Base-by-base conservation (phyloP, 2,329 filamentous ascomycete genomes). In the Plectosphaerella sp. region DNA sequence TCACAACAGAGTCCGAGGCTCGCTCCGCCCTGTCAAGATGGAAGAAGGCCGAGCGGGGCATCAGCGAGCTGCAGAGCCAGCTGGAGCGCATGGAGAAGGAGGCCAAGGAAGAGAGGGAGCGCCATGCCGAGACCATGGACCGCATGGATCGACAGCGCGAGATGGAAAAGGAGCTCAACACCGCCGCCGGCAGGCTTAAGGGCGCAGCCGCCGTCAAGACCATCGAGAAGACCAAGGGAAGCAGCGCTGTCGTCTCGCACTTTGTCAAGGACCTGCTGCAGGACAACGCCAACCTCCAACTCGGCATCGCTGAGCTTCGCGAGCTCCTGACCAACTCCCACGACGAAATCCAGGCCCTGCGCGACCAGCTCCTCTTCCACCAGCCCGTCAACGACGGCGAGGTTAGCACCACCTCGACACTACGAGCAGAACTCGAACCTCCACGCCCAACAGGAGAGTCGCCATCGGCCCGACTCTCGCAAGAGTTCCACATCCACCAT, bases 221-320 rank as follows among this genome's bases (percentile, higher is more conserved):
- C 3, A 72, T 88, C 41, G 78, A 78, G 4, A 77, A 79, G 4
- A 77, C 80, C 28, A 80, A 81, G 58, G 75, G 73, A 52, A 78
- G 82, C 10, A 83, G 77, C 55, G 85, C 77, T 53, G 90, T 96
- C 37, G 90, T 97, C n/a, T 92, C 90, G 18, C 90, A 95, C 64
- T 97, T 99, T 61, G 94, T 99, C 52, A 91, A 92, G 59, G 94
- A 97, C 66, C 89, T 99, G 52, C 76, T 99, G 16, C 87, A 96
- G 62, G 94, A 99, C 67, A 99, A 99, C 64, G 91, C 92, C 10
- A 96, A 91, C 60, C 74, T 99, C 45, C 94, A 99, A 67, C 80
- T 94, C 57, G 91, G 91, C 15, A 95, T 97, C 54, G 83, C 92
- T 49, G 94, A 99, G 72, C 73, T 99, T 47, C 82, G 92, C 16